Evolutionary conservation across 2,329 filamentous ascomycete genomes (phyloP), one percentile per base, ranked within the genome.

Genomic region (Fusarium oligoseptatum): DNA sequence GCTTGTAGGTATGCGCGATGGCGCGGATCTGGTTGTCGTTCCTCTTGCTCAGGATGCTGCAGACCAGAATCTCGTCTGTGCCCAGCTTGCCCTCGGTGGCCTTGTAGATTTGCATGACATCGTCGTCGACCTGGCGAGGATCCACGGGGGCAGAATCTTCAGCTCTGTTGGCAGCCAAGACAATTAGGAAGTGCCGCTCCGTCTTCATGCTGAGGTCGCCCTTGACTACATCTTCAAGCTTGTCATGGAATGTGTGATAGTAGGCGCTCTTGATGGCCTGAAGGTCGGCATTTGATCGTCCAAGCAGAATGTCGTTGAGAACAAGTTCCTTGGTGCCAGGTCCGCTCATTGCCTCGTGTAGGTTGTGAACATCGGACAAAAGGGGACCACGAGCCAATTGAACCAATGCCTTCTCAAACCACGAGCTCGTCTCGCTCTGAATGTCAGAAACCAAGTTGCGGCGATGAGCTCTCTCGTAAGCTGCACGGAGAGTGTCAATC

Each of bases 141-240:
- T 92, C 88, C 3, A 97, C 88, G 0, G 94, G 94, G 0, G 90
- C 88, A 3, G 91, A 91, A 73, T 98, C 95, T 80, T 98, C 95
- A 41, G 91, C 90, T 43, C 95, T 90, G 60, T 88, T 90, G 3
- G 92, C 95, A 36, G 90, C 88, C 45, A 97, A 86, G 27, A 98
- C 92, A 83, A 97, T 93, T 81, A 93, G 85, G 84, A 98, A 98
- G 77, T 98, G 91, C 22, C 92, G 87, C 81, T 95, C 92, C 0
- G 96, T 98, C 84, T 97, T 97, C 82, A 94, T 90, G 75, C 93
- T 96, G 22, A 98, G 86, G 76, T 98, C 96, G 22, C 88, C 90
- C 74, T 91, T 91, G 73, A 98, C 90, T 64, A 93, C 93, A 14
- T 87, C 84, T 77, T 95, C 92, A 1, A 98, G 88, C 17, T 88